These are phyloP conservation scores for Trametes meyenii DNA, from an alignment of 768 basidiomycete species.

Conservation along the genomic window DNA sequence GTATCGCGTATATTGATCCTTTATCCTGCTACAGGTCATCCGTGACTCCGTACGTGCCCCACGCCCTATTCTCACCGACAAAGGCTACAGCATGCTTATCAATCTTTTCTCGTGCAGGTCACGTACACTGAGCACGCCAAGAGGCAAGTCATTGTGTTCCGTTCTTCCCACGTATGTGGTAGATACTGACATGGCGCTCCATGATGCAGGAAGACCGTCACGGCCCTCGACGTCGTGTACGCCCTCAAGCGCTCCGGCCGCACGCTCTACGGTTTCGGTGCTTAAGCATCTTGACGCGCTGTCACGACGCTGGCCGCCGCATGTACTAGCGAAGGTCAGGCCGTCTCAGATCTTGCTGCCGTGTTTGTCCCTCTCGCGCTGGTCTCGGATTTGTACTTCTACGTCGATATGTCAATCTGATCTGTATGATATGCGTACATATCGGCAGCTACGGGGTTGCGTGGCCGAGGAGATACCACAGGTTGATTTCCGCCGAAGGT, in stretches of 20 bases:
- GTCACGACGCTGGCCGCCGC: not conserved
- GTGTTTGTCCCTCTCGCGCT: not conserved
- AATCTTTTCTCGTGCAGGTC: constrained; percentile 35
- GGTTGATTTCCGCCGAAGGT: not conserved
- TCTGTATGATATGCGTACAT: constrained; percentile 10
- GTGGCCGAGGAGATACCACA: not conserved
- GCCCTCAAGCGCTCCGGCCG: constrained; percentile 51
- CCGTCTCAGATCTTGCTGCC: constrained; percentile 1
- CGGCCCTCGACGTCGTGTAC: constrained; percentile 54
- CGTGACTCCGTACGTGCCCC: constrained; percentile 54
- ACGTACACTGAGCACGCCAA: constrained; percentile 76
- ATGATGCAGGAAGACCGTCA: constrained; percentile 42
- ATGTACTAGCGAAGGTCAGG: not conserved
- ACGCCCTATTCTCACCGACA: not conserved
- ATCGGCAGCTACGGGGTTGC: too few species aligned
- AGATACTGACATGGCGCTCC: not conserved
- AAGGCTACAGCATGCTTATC: not conserved
- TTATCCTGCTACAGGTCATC: constrained; percentile 44
- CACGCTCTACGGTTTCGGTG: constrained; percentile 61
- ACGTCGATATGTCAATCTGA: constrained; percentile 15
- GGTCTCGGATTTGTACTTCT: constrained; percentile 14
- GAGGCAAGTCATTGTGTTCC: constrained; percentile 34
- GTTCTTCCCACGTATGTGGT: not conserved
- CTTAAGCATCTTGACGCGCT: constrained; percentile 27
- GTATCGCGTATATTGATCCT: not conserved